Base-by-base conservation (phyloP, 345 rosid species). In the Corchorus capsularis region DNA sequence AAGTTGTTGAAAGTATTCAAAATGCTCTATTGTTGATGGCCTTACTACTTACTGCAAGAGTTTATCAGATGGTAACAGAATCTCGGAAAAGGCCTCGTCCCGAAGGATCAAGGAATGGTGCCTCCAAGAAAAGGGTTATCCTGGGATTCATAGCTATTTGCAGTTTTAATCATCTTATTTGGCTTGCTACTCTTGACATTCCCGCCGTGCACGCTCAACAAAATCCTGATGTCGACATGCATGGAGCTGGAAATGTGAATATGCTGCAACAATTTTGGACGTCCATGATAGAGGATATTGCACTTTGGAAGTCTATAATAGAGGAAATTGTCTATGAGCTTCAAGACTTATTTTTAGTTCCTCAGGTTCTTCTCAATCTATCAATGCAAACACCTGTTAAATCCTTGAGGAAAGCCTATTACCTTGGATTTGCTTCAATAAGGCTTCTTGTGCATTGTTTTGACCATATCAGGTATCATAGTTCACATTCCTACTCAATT, bases 301-400 rank as follows among this genome's bases (percentile, higher is more conserved):
- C 0, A 27, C 27, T 27, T 27, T 27, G 27, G 27, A 27, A 27
- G 14, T 67, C 27, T 20, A 61, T 35, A 37, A 71, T 19, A 20
- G 62, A 2, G 6, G 43, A 27, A 47, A 27, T 49, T 46, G 41
- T 47, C 5, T 22, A 22, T 27, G 13, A 46, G 22, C 39, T 47
- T 46, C 71, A 67, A 14, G 71, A 67, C 39, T 46, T 12, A 8
- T 67, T 67, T 47, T 39, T 47, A 19, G 11, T 47, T 67, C 56
- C 56, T 47, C 56, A 47, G 71, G 47, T 67, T 67, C 52, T 67
- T 67, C 15, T 15, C 73, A 53, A 71, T 53, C 15, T 57, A 39
- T 27, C 27, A 27, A 19, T 35, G 62, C 27, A 27, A 27, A 27
- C 27, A 27, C 27, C 27, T 27, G 27, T 27, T 27, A 27, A 27